Evolutionary conservation across 768 basidiomycete species (phyloP).

Genomic region (Lactifluus volemus): DNA sequence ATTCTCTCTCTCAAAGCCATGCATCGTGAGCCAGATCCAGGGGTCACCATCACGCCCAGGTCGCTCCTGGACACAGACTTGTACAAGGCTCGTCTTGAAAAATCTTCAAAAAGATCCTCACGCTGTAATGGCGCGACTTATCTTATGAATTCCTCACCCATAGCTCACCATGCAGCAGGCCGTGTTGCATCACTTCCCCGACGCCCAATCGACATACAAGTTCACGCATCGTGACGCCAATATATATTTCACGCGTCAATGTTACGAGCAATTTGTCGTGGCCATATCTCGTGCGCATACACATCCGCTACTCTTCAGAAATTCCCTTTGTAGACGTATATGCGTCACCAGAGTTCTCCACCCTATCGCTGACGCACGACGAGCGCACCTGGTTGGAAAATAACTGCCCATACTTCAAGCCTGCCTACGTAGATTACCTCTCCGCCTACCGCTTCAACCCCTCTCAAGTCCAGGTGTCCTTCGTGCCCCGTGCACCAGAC

Average conservation of each 20-base stretch:
- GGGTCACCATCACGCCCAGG: constrained; percentile 21
- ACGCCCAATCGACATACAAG: constrained; percentile 57
- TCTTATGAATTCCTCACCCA: not conserved
- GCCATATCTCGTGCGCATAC: constrained; percentile 44
- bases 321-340: not conserved
- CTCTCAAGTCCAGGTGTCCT: constrained; percentile 57
- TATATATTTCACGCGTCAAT: constrained; percentile 56
- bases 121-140: not conserved
- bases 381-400: constrained; percentile 62
- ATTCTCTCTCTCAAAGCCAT: not conserved
- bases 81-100: constrained; percentile 51
- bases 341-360: constrained; percentile 51
- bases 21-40: not conserved
- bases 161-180: constrained; percentile 97
- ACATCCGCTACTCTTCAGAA: too few relatives aligned
- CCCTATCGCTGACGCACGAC: constrained; percentile 45
- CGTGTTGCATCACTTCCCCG: constrained; percentile 68
- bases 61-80: constrained; percentile 90
- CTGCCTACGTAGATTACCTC: constrained; percentile 72
- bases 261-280: constrained; percentile 50
- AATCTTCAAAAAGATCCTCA: not conserved
- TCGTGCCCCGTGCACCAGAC: constrained; percentile 37
- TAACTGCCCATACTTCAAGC: constrained; percentile 66
- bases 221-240: constrained; percentile 72
- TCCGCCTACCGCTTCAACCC: constrained; percentile 61